A percentile compares a stretch with the other conserved stretches of the same genome.
Conservation (phyloP, 495 filamentous ascomycete genomes). For the Immersiella caudata region DNA sequence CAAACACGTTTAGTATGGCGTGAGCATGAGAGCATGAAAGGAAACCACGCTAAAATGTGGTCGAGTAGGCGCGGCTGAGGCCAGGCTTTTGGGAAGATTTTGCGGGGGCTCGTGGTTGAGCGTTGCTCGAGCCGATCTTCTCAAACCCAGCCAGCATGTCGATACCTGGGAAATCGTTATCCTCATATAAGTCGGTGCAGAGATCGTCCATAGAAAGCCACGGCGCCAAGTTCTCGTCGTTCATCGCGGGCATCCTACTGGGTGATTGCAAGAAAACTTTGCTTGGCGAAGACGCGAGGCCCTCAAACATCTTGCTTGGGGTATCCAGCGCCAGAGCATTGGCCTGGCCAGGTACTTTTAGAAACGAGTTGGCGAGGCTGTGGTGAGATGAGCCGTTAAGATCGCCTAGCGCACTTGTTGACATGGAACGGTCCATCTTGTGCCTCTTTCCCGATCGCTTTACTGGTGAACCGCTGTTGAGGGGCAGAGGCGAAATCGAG, state of each 20-base stretch:
- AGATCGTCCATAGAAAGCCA: constrained; percentile 57
- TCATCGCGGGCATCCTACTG: constrained; percentile 37
- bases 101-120: constrained; percentile 32
- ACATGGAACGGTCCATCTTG: constrained; percentile 59
- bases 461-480: constrained; percentile 67
- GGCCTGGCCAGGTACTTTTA: constrained; percentile 47
- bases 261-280: constrained; percentile 63
- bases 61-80: constrained; percentile 48
- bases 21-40: constrained; percentile 24
- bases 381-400: constrained; percentile 57
- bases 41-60: constrained; percentile 42
- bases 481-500: constrained; percentile 28
- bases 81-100: constrained; percentile 39
- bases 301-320: constrained; percentile 57
- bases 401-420: constrained; percentile 66
- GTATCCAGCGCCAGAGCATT: constrained; percentile 52
- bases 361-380: constrained; percentile 48
- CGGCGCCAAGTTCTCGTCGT: constrained; percentile 47
- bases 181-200: constrained; percentile 56
- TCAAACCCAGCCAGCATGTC: constrained; percentile 89
- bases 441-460: constrained; percentile 72
- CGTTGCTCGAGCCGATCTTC: constrained; percentile 69
- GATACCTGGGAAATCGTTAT: constrained; percentile 70
- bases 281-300: constrained; percentile 47
- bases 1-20: not conserved